Percentiles rank a stretch among this genome's conserved stretches.
These are phyloP conservation scores for Xylaria telfairii DNA, from an alignment of 495 filamentous ascomycete species.

Conservation along the genomic window DNA sequence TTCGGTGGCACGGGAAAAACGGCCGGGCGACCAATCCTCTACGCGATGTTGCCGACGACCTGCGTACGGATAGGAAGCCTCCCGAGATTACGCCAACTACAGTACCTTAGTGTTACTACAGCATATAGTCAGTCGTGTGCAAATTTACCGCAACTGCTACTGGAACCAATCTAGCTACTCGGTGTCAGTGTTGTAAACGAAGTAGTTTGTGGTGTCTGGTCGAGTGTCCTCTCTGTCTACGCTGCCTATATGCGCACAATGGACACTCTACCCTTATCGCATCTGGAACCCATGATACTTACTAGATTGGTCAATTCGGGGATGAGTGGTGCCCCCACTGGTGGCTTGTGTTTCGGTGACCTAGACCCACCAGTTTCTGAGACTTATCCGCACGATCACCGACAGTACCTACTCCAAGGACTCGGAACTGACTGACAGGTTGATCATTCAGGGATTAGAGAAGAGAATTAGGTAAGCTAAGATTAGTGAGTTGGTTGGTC, in stretches of 20 bases:
- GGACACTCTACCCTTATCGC: neutral
- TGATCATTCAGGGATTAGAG: neutral
- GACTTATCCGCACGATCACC: neutral
- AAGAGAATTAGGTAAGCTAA: no score
- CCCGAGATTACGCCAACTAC: conserved; percentile 20
- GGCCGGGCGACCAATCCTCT: conserved; percentile 15
- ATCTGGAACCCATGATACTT: neutral
- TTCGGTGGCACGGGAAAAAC: conserved; percentile 7
- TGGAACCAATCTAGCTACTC: neutral
- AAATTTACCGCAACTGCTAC: conserved; percentile 14
- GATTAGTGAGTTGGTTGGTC: neutral
- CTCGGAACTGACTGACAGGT: neutral
- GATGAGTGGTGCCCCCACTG: neutral
- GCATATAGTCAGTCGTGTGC: conserved; percentile 17
- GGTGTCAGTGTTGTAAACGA: neutral
- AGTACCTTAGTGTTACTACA: conserved; percentile 17
- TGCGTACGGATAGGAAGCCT: conserved; percentile 24
- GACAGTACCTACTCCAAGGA: neutral
- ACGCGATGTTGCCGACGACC: neutral
- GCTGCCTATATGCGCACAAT: neutral
- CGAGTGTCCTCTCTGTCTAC: neutral
- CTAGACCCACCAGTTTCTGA: neutral
- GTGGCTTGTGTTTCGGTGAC: conserved; percentile 8
- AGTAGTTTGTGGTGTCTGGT: neutral
- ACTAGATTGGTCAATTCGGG: neutral